These are phyloP conservation scores for Tricholoma furcatifolium DNA, from an alignment of 768 basidiomycete genomes.

Conservation along the genomic window DNA sequence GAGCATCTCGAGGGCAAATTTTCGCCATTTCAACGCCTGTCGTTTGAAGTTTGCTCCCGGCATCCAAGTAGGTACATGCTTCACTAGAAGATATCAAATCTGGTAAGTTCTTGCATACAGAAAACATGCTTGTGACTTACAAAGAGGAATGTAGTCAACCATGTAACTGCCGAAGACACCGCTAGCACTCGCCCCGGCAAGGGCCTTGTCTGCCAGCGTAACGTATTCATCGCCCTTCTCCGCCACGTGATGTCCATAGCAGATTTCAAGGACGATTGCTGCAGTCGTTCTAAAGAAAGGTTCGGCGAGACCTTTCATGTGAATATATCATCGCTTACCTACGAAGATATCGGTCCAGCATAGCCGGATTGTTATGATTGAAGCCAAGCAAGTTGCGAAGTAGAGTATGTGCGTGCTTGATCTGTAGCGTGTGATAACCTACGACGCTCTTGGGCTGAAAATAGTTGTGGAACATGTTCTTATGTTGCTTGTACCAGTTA, in stretches of 20 bases:
- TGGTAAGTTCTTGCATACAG: not conserved
- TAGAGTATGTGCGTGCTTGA: constrained; percentile 21
- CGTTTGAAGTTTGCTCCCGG: constrained; percentile 46
- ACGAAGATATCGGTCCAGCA: constrained; percentile 23
- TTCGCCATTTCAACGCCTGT: constrained; percentile 35
- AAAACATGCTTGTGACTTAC: not conserved
- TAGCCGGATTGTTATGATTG: constrained; percentile 14
- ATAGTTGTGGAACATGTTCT: constrained; percentile 24
- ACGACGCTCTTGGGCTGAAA: constrained; percentile 18
- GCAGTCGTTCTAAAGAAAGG: not conserved
- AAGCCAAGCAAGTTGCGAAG: constrained; percentile 19
- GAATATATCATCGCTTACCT: constrained; percentile 18
- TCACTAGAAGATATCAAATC: constrained; percentile 25
- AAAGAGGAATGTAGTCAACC: constrained; percentile 18
- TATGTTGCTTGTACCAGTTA: constrained; percentile 20
- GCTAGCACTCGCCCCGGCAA: constrained; percentile 15
- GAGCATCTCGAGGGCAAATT: constrained; percentile 30
- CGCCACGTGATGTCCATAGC: constrained; percentile 19
- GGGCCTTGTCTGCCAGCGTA: constrained; percentile 22
- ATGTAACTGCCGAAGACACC: constrained; percentile 21
- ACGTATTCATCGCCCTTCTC: constrained; percentile 24
- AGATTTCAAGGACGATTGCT: constrained; percentile 13
- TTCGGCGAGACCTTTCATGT: not conserved
- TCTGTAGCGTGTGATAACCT: constrained; percentile 19
- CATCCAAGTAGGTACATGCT: constrained; percentile 45